Conservation (phyloP, 345 rosid species). For the Pistacia vera region DNA sequence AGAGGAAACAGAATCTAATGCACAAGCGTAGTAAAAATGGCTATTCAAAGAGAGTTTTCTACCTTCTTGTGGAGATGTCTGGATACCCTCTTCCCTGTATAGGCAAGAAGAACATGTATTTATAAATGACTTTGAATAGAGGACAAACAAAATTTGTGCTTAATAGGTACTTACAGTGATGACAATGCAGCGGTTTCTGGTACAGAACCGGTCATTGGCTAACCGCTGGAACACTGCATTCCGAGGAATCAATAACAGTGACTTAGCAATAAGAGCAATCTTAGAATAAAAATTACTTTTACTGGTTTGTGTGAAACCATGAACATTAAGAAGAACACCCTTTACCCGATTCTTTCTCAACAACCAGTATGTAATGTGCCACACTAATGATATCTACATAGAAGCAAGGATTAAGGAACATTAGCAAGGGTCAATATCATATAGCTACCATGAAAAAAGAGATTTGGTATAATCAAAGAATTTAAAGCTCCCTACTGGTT, state of each 20-base stretch:
- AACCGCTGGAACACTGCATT: slow-evolving; percentile 89
- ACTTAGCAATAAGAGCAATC: slow-evolving; percentile 8
- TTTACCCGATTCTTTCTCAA: slow-evolving; percentile 95
- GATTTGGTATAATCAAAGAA: neutral
- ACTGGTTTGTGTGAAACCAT: neutral
- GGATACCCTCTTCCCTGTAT: slow-evolving; percentile 94
- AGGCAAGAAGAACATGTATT: slow-evolving; percentile 15
- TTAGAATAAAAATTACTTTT: slow-evolving; percentile 11
- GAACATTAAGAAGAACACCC: neutral
- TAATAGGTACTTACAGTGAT: slow-evolving; percentile 51
- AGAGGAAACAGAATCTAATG: slow-evolving; percentile 13
- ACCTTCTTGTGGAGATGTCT: slow-evolving; percentile 95
- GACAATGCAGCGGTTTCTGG: slow-evolving; percentile 73
- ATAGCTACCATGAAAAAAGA: neutral
- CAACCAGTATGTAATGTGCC: slow-evolving; percentile 82
- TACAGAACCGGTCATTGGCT: slow-evolving; percentile 85
- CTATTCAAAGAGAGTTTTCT: slow-evolving; percentile 5
- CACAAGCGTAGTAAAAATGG: neutral
- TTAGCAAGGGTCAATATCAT: neutral
- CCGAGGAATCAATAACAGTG: slow-evolving; percentile 16
- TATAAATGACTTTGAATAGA: slow-evolving; percentile 9
- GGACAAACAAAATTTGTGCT: slow-evolving; percentile 25
- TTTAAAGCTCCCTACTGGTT: neutral
- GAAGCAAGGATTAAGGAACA: slow-evolving; percentile 29
- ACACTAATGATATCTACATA: slow-evolving; percentile 60